phyloP scores from a whole-genome alignment of 441 rosid genomes.

The Geranium incanum region DNA sequence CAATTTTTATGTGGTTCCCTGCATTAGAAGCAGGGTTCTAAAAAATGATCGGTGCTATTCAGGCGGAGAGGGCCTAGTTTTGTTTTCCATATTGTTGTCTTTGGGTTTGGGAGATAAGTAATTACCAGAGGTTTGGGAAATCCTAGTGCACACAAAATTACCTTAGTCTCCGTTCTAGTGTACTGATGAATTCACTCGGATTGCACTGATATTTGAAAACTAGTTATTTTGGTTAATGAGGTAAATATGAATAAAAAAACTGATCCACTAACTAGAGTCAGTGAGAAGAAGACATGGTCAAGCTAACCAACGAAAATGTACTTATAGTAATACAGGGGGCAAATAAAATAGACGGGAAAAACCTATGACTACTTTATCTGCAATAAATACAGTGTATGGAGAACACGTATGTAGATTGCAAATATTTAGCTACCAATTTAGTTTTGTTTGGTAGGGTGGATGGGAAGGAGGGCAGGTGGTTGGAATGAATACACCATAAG shows the following conservation, averaged over 20 bases:
- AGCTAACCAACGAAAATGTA: not conserved
- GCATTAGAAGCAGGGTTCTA: not conserved
- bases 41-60: too few relatives aligned
- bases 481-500: too few relatives aligned
- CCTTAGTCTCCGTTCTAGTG: not conserved
- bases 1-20: not conserved
- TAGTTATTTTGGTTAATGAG: not conserved
- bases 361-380: not conserved
- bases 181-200: not conserved
- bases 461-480: too few relatives aligned
- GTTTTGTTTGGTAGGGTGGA: not conserved
- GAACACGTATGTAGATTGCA: not conserved
- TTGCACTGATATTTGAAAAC: not conserved
- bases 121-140: not conserved
- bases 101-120: not conserved
- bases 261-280: too few relatives aligned
- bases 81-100: not conserved
- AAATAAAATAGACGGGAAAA: not conserved
- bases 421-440: not conserved
- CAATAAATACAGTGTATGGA: not conserved
- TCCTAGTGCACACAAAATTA: not conserved
- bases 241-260: not conserved
- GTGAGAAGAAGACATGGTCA: not conserved
- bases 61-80: not conserved
- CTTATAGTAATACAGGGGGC: not conserved